Evolutionary conservation across 345 rosid genomes (phyloP), one percentile per base, ranked within the genome.

Genomic region (Euphorbia peplus): DNA sequence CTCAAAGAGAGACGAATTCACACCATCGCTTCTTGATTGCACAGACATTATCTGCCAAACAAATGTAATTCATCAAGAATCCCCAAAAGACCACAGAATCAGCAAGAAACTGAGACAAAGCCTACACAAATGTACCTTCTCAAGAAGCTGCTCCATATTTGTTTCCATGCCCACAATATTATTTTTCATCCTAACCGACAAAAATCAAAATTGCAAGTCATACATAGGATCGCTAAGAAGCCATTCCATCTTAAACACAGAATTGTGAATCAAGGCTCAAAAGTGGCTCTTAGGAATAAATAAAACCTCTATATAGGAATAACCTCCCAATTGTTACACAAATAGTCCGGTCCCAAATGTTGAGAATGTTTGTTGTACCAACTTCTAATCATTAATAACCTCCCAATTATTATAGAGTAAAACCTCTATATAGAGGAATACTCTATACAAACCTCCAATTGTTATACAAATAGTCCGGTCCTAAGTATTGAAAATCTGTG

Each of bases 121-220:
- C 24, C 19, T 46, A 72, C 30, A 28, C 61, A 67, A n/a, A n/a
- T 71, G 51, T 69, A 86, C 99, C 96, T 88, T 92, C 35, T 86
- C 87, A 80, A 95, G 96, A 56, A 95, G 96, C 69, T 92, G 93
- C 64, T 88, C 97, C 97, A 92, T 95, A 70, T 90, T 95, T 52
- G 86, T 70, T 85, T 95, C 98, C 99, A 95, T 92, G 68, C 98
- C 99, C 64, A 92, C 86, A 60, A 92, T 95, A 73, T 95, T 95
- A 82, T 83, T 85, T 76, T 92, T 95, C 99, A 95, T 92, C 90
- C 99, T 95, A 90, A 68, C 56, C n/a, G n/a, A n/a, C n/a, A n/a
- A 73, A 70, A 72, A 66, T 30, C 32, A 74, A 71, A 70, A 72
- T 42, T 42, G 61, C 39, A 37, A 39, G 18, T 1, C 24, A 30